Evolutionary conservation across 1,139 yeast species (phyloP).

Genomic region (Meyerozyma elateridarum): DNA sequence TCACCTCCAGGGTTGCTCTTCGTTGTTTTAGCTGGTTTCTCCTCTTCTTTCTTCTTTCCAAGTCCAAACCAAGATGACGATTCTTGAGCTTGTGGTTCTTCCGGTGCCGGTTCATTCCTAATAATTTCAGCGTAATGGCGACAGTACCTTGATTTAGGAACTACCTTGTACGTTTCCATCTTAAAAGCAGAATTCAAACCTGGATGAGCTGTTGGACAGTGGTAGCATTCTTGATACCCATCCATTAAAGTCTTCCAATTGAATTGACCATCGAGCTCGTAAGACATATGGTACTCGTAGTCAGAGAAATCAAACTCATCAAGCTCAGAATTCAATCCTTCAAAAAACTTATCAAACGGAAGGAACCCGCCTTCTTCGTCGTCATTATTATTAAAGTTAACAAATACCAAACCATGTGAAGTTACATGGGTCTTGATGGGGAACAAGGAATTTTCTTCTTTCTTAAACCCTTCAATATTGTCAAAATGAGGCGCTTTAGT

Average conservation of each 20-base stretch:
- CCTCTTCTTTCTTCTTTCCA: conserved; percentile 31
- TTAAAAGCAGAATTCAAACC: conserved; percentile 53
- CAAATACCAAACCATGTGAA: conserved; percentile 51
- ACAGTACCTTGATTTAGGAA: conserved; percentile 53
- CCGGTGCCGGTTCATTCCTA: conserved; percentile 74
- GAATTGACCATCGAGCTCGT: conserved; percentile 57
- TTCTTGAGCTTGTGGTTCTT: conserved; percentile 60
- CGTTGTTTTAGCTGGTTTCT: conserved; percentile 11
- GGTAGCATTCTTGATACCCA: conserved; percentile 64
- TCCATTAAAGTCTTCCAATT: conserved; percentile 67
- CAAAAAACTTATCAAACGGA: conserved; percentile 50
- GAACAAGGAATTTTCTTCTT: conserved; percentile 50
- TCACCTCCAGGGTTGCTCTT: conserved; percentile 52
- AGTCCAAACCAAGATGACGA: conserved; percentile 49
- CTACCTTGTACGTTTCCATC: conserved; percentile 63
- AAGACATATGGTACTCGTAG: conserved; percentile 63
- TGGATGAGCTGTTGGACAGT: conserved; percentile 64
- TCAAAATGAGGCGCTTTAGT: conserved; percentile 62
- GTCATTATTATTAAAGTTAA: conserved; percentile 39
- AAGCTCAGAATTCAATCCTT: conserved; percentile 47
- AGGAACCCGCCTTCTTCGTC: conserved; percentile 26
- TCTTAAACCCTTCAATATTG: conserved; percentile 51
- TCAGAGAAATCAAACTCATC: conserved; percentile 54
- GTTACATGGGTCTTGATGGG: conserved; percentile 53
- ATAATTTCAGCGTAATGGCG: conserved; percentile 79